These are phyloP conservation scores for Orbilia oligospora DNA, from an alignment of 2,329 filamentous ascomycete species.

Conservation along the genomic window DNA sequence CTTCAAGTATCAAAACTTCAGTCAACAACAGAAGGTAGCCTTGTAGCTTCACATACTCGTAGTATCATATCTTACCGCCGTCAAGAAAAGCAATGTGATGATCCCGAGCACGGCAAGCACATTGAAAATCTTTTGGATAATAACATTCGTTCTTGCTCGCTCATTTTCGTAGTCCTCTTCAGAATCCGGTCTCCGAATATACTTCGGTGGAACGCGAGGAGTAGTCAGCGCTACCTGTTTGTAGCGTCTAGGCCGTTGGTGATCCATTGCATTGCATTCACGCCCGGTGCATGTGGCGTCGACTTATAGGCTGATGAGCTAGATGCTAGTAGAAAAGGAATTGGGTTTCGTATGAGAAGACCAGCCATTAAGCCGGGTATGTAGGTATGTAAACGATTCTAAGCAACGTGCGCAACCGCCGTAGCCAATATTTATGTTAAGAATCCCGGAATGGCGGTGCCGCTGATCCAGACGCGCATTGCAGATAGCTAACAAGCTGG, in stretches of 20 bases:
- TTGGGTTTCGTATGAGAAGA: background rate
- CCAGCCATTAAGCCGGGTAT: background rate
- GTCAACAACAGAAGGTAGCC: background rate
- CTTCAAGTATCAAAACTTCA: background rate
- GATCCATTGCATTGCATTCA: slow-evolving; percentile 51
- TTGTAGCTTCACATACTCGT: slow-evolving; percentile 19
- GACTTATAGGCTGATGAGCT: background rate
- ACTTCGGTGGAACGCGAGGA: slow-evolving; percentile 29
- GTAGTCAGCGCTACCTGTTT: background rate
- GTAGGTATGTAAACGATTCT: too few relatives aligned
- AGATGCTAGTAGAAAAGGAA: background rate
- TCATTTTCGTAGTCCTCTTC: slow-evolving; percentile 9
- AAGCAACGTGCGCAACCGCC: too few relatives aligned
- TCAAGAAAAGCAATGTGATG: slow-evolving; percentile 29
- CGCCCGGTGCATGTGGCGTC: background rate
- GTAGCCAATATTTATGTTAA: slow-evolving; percentile 5
- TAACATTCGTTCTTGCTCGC: slow-evolving; percentile 1
- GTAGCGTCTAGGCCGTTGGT: slow-evolving; percentile 36
- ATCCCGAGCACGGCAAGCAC: slow-evolving; percentile 23
- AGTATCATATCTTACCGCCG: slow-evolving; percentile 17
- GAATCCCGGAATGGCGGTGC: background rate
- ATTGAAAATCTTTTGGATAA: slow-evolving; percentile 9
- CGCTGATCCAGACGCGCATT: slow-evolving; percentile 17
- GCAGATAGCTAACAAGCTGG: background rate
- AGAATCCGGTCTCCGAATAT: slow-evolving; percentile 2